phyloP scores from a whole-genome alignment of 83 land plant genomes.

The Isoetes engelmannii region DNA sequence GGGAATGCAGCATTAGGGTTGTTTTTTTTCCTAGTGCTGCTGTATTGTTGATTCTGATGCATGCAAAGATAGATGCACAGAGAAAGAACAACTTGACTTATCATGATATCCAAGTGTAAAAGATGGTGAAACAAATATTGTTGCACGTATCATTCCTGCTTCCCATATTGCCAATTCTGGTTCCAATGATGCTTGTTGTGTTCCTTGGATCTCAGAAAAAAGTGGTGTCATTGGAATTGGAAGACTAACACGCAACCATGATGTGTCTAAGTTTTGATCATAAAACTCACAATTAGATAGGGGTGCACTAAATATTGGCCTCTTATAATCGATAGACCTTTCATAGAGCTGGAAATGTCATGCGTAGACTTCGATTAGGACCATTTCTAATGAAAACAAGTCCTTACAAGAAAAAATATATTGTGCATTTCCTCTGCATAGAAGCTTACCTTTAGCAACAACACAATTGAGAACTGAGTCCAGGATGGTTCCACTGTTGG shows the following conservation, averaged over 20 bases:
- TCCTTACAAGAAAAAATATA: not conserved
- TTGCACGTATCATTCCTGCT: conserved; percentile 28
- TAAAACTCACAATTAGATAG: conserved; percentile 47
- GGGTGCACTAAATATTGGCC: conserved; percentile 49
- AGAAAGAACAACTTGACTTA: too few relatives aligned
- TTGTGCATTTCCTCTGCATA: not conserved
- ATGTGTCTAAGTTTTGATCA: conserved; percentile 39
- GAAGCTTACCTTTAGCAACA: conserved; percentile 37
- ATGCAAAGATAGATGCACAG: too few relatives aligned
- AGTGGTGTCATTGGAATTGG: conserved; percentile 54
- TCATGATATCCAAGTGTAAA: not conserved
- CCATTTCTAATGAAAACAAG: not conserved
- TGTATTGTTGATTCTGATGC: too few relatives aligned
- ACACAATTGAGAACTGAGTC: conserved; percentile 31
- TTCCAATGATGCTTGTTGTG: conserved; percentile 18
- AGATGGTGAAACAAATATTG: conserved; percentile 16
- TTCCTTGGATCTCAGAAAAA: conserved; percentile 16
- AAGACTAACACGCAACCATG: conserved; percentile 37
- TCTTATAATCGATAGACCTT: conserved; percentile 36
- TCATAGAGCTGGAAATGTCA: conserved; percentile 37
- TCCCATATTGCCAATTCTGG: conserved; percentile 9
- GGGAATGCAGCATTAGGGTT: too few relatives aligned
- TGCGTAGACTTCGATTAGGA: not conserved
- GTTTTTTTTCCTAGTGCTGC: too few relatives aligned
- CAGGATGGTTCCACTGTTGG: conserved; percentile 34